Conservation (phyloP, 768 basidiomycete genomes). For the Galerina sulciceps region DNA sequence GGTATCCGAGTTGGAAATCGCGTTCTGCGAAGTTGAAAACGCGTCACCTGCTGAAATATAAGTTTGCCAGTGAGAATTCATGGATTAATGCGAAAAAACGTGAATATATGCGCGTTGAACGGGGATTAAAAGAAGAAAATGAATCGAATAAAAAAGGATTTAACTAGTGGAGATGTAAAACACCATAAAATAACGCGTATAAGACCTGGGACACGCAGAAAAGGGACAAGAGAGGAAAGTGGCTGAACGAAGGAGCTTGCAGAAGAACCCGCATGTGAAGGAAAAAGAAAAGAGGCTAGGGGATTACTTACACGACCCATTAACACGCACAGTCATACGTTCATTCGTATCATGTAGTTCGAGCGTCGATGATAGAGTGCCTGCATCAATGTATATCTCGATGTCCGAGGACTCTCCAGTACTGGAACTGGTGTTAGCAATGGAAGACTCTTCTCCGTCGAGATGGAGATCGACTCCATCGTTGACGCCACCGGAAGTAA, state of each 20-base stretch:
- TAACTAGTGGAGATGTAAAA: not conserved
- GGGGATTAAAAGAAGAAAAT: conserved; percentile 12
- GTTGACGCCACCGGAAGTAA: not conserved
- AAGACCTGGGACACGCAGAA: not conserved
- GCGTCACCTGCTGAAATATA: not conserved
- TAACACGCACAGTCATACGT: conserved; percentile 27
- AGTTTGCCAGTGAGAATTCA: not conserved
- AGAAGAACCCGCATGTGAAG: too few species aligned
- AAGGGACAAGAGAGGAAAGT: conserved; percentile 5
- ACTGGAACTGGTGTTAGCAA: not conserved
- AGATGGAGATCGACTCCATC: not conserved
- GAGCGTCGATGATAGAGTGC: conserved; percentile 14
- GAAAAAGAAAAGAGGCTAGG: too few species aligned
- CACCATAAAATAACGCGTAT: not conserved
- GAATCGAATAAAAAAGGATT: not conserved
- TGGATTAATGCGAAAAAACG: conserved; percentile 13
- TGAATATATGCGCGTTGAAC: conserved; percentile 29
- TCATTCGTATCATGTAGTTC: conserved; percentile 33
- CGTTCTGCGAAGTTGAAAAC: not conserved
- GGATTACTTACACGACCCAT: conserved; percentile 16
- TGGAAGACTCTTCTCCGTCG: not conserved
- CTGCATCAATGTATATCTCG: conserved; percentile 37
- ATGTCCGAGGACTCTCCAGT: conserved; percentile 30
- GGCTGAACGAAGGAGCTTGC: not conserved
- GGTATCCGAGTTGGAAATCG: not conserved